Percentiles rank a stretch among this genome's conserved stretches.
phyloP scores from a whole-genome alignment of 2,329 filamentous ascomycete genomes.

The Venturiaceae sp. region DNA sequence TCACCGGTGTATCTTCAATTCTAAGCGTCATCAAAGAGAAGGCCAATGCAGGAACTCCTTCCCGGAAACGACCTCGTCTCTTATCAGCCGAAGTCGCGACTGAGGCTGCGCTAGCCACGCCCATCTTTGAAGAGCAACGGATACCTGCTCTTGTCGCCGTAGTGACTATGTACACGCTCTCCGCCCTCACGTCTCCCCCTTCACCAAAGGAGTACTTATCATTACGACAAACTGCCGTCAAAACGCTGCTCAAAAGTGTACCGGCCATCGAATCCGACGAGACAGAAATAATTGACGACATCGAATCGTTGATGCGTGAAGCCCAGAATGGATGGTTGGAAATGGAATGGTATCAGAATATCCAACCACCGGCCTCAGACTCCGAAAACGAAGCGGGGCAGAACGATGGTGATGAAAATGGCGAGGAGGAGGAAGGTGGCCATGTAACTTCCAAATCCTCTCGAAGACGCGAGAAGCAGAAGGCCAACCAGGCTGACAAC shows the following conservation, averaged over 20 bases:
- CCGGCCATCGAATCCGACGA: conserved; percentile 26
- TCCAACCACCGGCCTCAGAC: conserved; percentile 2
- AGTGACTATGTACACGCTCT: conserved; percentile 50
- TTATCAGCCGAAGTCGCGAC: conserved; percentile 18
- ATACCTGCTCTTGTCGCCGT: conserved; percentile 48
- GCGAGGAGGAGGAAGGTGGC: not conserved
- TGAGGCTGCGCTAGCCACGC: not conserved
- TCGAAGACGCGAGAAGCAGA: conserved; percentile 17
- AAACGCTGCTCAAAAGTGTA: conserved; percentile 35
- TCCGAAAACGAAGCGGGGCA: conserved; percentile 27
- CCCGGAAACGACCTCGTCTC: conserved; percentile 38
- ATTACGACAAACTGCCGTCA: not conserved
- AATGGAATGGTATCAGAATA: conserved; percentile 13
- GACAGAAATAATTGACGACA: conserved; percentile 31
- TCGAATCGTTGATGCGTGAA: conserved; percentile 18
- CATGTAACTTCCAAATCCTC: conserved; percentile 37
- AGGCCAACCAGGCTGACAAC: conserved; percentile 18
- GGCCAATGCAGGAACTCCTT: conserved; percentile 15
- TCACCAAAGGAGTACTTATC: conserved; percentile 6
- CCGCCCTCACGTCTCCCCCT: conserved; percentile 29
- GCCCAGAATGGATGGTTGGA: conserved; percentile 12
- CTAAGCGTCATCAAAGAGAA: conserved; percentile 19
- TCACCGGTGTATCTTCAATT: conserved; percentile 59
- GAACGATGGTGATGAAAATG: conserved; percentile 30
- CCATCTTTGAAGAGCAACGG: conserved; percentile 16